Evolutionary conservation across 2,329 filamentous ascomycete species (phyloP).

Genomic region (Neonectria ditissima): DNA sequence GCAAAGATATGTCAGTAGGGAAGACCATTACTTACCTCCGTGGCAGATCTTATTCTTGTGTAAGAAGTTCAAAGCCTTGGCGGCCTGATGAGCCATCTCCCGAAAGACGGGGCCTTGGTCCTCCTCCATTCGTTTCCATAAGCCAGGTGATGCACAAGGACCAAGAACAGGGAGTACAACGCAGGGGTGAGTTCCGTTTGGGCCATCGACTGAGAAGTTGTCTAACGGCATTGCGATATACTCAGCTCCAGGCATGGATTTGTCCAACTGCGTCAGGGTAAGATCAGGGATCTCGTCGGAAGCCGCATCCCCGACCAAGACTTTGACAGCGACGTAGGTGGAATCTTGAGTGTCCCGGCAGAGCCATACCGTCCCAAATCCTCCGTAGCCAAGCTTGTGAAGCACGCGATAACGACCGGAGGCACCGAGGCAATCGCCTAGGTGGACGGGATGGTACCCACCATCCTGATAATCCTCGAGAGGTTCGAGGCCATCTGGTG

Average conservation of each 20-base stretch:
- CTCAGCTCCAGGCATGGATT: background rate
- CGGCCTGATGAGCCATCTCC: conserved; percentile 35
- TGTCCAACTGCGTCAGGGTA: background rate
- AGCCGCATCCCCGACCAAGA: background rate
- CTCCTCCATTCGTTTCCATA: conserved; percentile 20
- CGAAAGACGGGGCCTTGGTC: conserved; percentile 27
- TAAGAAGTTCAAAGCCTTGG: conserved; percentile 38
- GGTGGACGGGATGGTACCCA: conserved; percentile 24
- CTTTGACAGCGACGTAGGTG: background rate
- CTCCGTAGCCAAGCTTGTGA: conserved; percentile 32
- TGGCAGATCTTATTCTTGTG: conserved; percentile 47
- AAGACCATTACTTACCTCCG: conserved; percentile 39
- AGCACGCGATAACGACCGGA: conserved; percentile 13
- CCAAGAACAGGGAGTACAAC: conserved; percentile 46
- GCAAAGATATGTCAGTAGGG: background rate
- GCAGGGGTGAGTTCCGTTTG: conserved; percentile 43
- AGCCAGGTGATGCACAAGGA: conserved; percentile 36
- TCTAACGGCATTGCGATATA: background rate
- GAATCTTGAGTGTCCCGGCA: background rate
- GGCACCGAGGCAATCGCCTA: conserved; percentile 8
- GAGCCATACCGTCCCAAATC: conserved; percentile 32
- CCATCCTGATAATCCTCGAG: conserved; percentile 25
- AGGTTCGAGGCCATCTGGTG: conserved; percentile 6
- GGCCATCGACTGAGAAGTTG: background rate
- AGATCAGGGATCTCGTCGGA: background rate